phyloP scores from a whole-genome alignment of 257 asterid genomes.

The Nyctanthes arbortristis region DNA sequence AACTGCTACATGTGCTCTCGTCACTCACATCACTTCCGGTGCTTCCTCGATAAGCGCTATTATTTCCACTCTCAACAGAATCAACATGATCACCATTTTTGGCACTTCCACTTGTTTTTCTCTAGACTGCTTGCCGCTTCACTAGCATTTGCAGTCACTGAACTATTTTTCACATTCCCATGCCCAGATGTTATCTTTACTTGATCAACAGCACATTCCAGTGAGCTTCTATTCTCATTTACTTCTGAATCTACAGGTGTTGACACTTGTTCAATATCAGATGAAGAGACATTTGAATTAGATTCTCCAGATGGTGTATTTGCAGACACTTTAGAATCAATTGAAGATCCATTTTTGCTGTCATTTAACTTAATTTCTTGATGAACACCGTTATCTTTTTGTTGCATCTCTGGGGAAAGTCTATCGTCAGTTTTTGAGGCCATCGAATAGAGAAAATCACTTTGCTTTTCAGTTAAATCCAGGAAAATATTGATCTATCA shows the following conservation, averaged over 20 bases:
- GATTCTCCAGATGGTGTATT: slow-evolving; percentile 27
- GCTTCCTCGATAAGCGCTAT: slow-evolving; percentile 38
- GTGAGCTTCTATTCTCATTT: slow-evolving; percentile 23
- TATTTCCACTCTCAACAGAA: slow-evolving; percentile 32
- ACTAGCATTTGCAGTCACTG: slow-evolving; percentile 32
- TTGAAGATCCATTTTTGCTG: not conserved
- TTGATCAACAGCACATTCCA: slow-evolving; percentile 23
- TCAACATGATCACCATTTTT: slow-evolving; percentile 23
- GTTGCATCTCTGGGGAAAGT: slow-evolving; percentile 12
- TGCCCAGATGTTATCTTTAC: slow-evolving; percentile 26
- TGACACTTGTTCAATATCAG: slow-evolving; percentile 26
- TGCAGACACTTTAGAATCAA: slow-evolving; percentile 8
- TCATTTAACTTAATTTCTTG: slow-evolving; percentile 16
- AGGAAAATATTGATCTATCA: not conserved
- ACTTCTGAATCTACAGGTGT: slow-evolving; percentile 13
- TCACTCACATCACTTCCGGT: slow-evolving; percentile 42
- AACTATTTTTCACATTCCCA: slow-evolving; percentile 29
- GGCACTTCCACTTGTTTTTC: slow-evolving; percentile 29
- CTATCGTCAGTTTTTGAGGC: slow-evolving; percentile 29
- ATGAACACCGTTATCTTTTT: slow-evolving; percentile 19
- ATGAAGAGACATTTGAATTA: slow-evolving; percentile 18
- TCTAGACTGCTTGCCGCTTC: slow-evolving; percentile 26
- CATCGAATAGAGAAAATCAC: slow-evolving; percentile 18
- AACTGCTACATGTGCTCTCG: slow-evolving; percentile 39
- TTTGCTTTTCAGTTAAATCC: slow-evolving; percentile 14